Base-by-base conservation (phyloP, 2,329 filamentous ascomycete genomes). In the Trichoderma sp. region DNA sequence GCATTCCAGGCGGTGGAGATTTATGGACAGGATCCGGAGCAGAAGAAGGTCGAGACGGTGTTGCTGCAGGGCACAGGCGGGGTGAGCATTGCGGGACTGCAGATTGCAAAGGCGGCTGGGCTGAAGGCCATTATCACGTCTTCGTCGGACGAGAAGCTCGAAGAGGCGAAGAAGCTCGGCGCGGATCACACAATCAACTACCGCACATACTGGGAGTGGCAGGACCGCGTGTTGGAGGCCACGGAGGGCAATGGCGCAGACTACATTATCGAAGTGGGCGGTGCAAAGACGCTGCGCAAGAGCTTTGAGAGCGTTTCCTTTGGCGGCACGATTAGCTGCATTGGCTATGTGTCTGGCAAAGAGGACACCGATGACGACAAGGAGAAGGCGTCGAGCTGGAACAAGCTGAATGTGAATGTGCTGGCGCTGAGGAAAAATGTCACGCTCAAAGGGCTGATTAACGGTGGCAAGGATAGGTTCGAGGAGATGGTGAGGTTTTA, bases 401-500 rank as follows among this genome's bases (percentile, higher is more conserved):
- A 88, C 75, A 76, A 86, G 55, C 79, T 85, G 8, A 89, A 90
- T 71, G 84, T 89, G 16, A 91, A 90, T 72, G 78, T 91, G 32
- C 78, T 85, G 66, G 83, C 83, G n/a, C 70, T 83, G 71, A 71
- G 80, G 66, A 75, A 81, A 69, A 84, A 84, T 70, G 81, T 83
- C 16, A 84, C 83, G 37, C 75, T 85, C 61, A 83, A 83, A 73
- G 82, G 89, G 0, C 84, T 91, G 7, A 73, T 90, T 32, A 90
- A 90, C 75, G 89, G 89, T 0, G 87, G 89, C 11, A 75, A 77
- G 67, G 81, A 83, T 59, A 76, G 81, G 52, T 83, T 87, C 68
- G 83, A 86, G 76, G 86, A 88, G 77, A 86, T 87, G 84, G 71
- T 83, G 46, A 68, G 58, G 37, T 83, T 84, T 56, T 85, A 85